Evolutionary conservation across 176 grass and related monocot genomes (phyloP), one percentile per base, ranked within the genome.

Genomic region (Musa schizocarpa): DNA sequence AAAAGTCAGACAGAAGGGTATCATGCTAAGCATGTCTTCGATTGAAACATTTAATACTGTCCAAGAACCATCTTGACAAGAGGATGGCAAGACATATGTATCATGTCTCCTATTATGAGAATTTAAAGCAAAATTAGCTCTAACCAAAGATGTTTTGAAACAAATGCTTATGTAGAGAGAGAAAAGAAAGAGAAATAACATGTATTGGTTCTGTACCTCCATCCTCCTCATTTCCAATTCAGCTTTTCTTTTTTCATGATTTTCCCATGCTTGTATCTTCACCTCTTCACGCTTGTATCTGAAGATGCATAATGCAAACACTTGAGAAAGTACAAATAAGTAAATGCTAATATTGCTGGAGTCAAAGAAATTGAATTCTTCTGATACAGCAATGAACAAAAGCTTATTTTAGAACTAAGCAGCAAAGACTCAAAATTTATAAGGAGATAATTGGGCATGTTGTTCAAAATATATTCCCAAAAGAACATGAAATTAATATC

Each of bases 241-340:
- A 63, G 86, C 90, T 79, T 87, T 97, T 52, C 90, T 77, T 79
- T 88, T 97, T 78, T 93, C 90, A 17, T 97, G 94, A 78, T 97
- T 93, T 77, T 93, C 94, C 94, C 94, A 97, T 2, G 94, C 94
- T 67, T 97, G 90, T 76, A 97, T 97, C 74, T 88, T 85, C 81
- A 93, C 82, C 75, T 97, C 90, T 74, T 97, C 88, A 20, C 88
- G 80, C 76, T 93, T 97, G 80, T 91, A 97, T 74, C 94, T 97
- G 72, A 76, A 78, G 69, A 20, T 69, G 3, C 8, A 68, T 1
- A 79, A 77, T 27, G 29, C 34, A 50, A 61, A 21, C 73, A 27
- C 11, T 61, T 75, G n/a, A 43, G 24, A 13, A 19, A 11, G 13
- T 17, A 48, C 52, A 1, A 48, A 14, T 6, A 50, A 24, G 24